phyloP scores from a whole-genome alignment of 257 asterid species.

The Solanum rostratum region DNA sequence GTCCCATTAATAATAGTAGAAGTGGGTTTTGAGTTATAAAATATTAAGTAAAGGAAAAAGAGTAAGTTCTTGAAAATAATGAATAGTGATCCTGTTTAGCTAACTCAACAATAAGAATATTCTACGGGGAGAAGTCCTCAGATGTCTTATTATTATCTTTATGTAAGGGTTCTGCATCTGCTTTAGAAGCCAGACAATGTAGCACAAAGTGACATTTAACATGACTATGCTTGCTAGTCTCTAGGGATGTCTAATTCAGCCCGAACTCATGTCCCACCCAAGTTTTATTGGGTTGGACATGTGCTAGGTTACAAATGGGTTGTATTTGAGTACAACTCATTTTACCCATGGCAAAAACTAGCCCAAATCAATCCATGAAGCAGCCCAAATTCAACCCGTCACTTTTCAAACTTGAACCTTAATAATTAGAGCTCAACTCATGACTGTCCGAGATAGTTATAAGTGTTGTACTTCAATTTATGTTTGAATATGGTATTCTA shows the following conservation, averaged over 20 bases:
- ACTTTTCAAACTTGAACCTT: background rate
- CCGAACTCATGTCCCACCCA: background rate
- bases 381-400: background rate
- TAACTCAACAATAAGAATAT: background rate
- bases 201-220: background rate
- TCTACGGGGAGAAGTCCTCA: background rate
- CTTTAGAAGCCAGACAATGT: background rate
- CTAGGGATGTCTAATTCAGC: background rate
- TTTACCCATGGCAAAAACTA: background rate
- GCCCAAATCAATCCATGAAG: background rate
- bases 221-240: background rate
- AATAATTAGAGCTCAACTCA: background rate
- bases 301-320: background rate
- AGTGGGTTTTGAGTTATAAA: background rate
- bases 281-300: background rate
- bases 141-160: background rate
- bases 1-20: background rate
- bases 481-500: background rate
- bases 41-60: background rate
- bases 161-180: background rate
- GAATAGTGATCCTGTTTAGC: background rate
- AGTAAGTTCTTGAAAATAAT: background rate
- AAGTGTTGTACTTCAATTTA: background rate
- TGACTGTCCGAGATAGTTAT: background rate
- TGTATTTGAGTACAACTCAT: background rate